Conservation (phyloP, 768 basidiomycete species). For the Leccinum obscurum region DNA sequence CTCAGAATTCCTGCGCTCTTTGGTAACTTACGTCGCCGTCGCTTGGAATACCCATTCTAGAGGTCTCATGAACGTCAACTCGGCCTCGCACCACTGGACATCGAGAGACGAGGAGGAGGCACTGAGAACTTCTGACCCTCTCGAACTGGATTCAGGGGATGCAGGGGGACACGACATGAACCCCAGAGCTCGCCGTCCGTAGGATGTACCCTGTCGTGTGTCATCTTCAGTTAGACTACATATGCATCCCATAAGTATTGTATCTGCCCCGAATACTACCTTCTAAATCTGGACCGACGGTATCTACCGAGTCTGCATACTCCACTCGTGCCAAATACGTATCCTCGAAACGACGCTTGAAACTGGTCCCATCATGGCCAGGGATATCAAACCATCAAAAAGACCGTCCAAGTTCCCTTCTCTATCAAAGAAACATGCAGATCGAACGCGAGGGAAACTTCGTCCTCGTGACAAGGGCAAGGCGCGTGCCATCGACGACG, state of each 20-base stretch:
- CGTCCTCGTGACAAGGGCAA: constrained; percentile 18
- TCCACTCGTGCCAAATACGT: background rate
- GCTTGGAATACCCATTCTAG: constrained; percentile 21
- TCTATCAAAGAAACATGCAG: constrained; percentile 41
- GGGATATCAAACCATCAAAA: constrained; percentile 16
- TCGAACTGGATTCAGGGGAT: constrained; percentile 15
- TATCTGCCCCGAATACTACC: constrained; percentile 18
- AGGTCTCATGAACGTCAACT: constrained; percentile 16
- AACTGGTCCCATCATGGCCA: constrained; percentile 16
- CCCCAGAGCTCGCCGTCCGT: constrained; percentile 7
- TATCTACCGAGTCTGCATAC: constrained; percentile 16
- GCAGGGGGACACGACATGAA: background rate
- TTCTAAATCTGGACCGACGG: constrained; percentile 22
- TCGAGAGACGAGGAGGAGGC: constrained; percentile 34
- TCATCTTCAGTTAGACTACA: background rate
- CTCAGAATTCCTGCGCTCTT: constrained; percentile 18
- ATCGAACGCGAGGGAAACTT: constrained; percentile 47
- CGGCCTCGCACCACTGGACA: constrained; percentile 33
- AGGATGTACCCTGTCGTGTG: constrained; percentile 8
- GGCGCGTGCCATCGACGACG: constrained; percentile 43
- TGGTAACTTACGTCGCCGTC: constrained; percentile 11
- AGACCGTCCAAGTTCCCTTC: constrained; percentile 3
- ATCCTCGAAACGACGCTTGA: background rate
- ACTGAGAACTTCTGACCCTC: constrained; percentile 24
- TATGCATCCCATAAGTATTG: background rate